phyloP scores from a whole-genome alignment of 768 basidiomycete genomes.

The Tricholoma terreum region DNA sequence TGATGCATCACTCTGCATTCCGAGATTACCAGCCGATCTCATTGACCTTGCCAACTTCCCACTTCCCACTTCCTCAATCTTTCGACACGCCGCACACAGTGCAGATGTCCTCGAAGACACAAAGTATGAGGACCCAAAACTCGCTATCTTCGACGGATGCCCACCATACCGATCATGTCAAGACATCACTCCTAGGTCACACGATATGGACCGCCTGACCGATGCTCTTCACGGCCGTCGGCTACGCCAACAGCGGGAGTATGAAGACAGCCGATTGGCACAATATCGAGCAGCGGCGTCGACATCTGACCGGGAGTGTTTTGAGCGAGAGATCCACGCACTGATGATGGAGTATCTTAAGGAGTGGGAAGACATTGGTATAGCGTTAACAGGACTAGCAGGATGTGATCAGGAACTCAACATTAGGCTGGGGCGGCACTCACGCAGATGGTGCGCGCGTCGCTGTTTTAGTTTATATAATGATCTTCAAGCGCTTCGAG shows the following conservation, averaged over 20 bases:
- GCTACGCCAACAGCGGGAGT: too few species aligned
- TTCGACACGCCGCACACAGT: not conserved
- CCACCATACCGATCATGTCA: not conserved
- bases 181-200: too few species aligned
- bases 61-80: not conserved
- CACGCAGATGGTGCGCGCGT: not conserved
- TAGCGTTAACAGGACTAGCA: not conserved
- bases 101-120: conserved; percentile 1
- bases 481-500: not conserved
- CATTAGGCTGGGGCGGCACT: not conserved
- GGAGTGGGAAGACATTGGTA: not conserved
- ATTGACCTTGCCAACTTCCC: not conserved
- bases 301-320: too few species aligned
- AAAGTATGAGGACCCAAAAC: not conserved
- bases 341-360: not conserved
- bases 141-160: not conserved
- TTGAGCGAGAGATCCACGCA: too few species aligned
- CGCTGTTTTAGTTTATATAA: not conserved
- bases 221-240: too few species aligned
- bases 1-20: not conserved
- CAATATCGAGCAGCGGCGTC: too few species aligned
- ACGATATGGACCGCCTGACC: too few species aligned
- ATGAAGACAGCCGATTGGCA: too few species aligned
- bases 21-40: not conserved
- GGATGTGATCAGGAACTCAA: not conserved